Base-by-base conservation (phyloP, 176 grass and related monocot genomes). In the Juncus inflexus region DNA sequence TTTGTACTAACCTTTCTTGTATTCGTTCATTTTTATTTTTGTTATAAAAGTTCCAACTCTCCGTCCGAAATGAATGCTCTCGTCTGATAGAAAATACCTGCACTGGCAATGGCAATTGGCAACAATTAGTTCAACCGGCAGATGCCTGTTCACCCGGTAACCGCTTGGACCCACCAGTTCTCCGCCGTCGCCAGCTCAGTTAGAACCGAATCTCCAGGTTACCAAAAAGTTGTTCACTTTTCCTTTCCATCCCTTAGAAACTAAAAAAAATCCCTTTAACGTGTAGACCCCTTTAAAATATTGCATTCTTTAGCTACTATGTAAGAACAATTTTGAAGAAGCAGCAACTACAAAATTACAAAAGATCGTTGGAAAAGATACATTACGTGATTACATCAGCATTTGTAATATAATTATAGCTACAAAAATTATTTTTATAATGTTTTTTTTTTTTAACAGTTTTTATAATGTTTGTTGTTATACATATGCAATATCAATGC, bases 101-200 rank as follows among this genome's bases (percentile, higher is more conserved):
- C 43, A 47, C 6, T 47, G 19, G 19, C 19, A 28, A 28, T 28
- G 19, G 19, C 19, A 28, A 47, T 2, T 28, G 19, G 19, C 19
- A 28, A 47, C 9, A 47, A 57, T 70, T 70, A 58, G 14, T 42
- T 4, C 67, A 42, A 70, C 52, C 53, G 14, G 37, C 67, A 70
- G 52, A 12, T 70, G 67, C 38, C 67, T 14, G 67, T 57, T 58
- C 38, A 12, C 6, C 67, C 67, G 37, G 67, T 70, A 3, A 43
- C 67, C 67, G 11, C 3, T 10, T 37, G 66, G 35, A 15, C 66
- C 52, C 52, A 56, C 53, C 38, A 28, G 39, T 71, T 59, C 67
- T 59, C 51, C 67, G 53, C 67, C 67, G 52, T 58, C 67, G 39
- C 52, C 38, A 58, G 7, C 13, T 58, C 66, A 37, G 40, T 57